These are phyloP conservation scores for Lactarius akahatsu DNA, from an alignment of 768 basidiomycete species.

Conservation along the genomic window DNA sequence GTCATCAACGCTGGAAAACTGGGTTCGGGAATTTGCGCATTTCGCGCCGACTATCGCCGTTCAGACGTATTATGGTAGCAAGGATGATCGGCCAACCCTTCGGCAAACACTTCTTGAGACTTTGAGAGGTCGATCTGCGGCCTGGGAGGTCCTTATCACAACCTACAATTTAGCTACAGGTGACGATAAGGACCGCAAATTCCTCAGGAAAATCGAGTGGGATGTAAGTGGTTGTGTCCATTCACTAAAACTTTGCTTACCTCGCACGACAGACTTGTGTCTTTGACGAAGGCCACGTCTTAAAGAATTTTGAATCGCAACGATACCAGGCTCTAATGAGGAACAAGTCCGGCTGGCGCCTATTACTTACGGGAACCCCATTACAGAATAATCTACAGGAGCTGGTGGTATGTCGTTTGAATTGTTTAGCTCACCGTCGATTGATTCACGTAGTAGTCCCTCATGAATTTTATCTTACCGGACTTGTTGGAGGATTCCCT, in stretches of 20 bases:
- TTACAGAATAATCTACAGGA: constrained; percentile 91
- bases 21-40: constrained; percentile 93
- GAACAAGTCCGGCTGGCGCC: constrained; percentile 83
- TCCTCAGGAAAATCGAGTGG: constrained; percentile 89
- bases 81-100: constrained; percentile 76
- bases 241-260: not conserved
- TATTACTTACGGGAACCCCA: constrained; percentile 94
- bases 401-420: constrained; percentile 64
- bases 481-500: constrained; percentile 79
- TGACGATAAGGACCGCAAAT: constrained; percentile 83
- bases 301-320: constrained; percentile 98
- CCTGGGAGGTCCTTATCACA: constrained; percentile 93
- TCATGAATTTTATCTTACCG: constrained; percentile 97
- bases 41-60: constrained; percentile 87
- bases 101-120: constrained; percentile 70
- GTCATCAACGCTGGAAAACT: constrained; percentile 96
- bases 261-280: constrained; percentile 67
- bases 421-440: constrained; percentile 2
- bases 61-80: constrained; percentile 91
- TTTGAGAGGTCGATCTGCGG: constrained; percentile 48
- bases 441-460: constrained; percentile 54
- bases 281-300: constrained; percentile 94
- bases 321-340: constrained; percentile 87
- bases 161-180: constrained; percentile 95
- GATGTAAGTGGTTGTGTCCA: constrained; percentile 60